phyloP scores from a whole-genome alignment of 2,329 filamentous ascomycete genomes.

The Cephalotrichum gorgonifer region DNA sequence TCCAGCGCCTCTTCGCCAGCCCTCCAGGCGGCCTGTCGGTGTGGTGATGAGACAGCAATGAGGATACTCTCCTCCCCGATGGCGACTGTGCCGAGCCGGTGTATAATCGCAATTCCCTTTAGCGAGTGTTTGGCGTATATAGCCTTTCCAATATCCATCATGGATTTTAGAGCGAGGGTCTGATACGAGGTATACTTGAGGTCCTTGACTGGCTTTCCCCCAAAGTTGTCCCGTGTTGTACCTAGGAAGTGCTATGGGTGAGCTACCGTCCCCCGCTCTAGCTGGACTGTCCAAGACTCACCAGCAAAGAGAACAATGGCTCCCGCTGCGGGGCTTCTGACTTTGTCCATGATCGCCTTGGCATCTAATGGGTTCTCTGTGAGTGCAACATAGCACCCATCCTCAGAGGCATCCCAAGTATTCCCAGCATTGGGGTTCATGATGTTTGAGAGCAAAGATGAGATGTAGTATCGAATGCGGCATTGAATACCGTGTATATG shows the following conservation, averaged over 20 bases:
- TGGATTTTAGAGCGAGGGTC: conserved; percentile 57
- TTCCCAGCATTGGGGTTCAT: background rate
- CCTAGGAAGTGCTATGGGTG: conserved; percentile 36
- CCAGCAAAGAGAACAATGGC: conserved; percentile 71
- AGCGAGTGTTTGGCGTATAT: conserved; percentile 53
- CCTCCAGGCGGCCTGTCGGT: conserved; percentile 75
- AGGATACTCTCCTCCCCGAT: conserved; percentile 90
- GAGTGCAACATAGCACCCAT: conserved; percentile 55
- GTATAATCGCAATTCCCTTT: conserved; percentile 66
- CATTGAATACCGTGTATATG: background rate
- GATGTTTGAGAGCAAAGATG: conserved; percentile 8
- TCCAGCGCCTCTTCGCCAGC: conserved; percentile 87
- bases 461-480: background rate
- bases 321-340: conserved; percentile 63
- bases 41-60: conserved; percentile 74
- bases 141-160: conserved; percentile 51
- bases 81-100: conserved; percentile 75
- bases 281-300: conserved; percentile 18
- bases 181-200: conserved; percentile 69
- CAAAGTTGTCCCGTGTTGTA: conserved; percentile 69
- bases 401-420: conserved; percentile 31
- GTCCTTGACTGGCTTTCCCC: conserved; percentile 58
- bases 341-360: conserved; percentile 48
- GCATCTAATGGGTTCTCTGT: conserved; percentile 52
- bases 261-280: background rate